Conservation (phyloP, 257 asterid genomes). For the Parsonsia alboflavescens region DNA sequence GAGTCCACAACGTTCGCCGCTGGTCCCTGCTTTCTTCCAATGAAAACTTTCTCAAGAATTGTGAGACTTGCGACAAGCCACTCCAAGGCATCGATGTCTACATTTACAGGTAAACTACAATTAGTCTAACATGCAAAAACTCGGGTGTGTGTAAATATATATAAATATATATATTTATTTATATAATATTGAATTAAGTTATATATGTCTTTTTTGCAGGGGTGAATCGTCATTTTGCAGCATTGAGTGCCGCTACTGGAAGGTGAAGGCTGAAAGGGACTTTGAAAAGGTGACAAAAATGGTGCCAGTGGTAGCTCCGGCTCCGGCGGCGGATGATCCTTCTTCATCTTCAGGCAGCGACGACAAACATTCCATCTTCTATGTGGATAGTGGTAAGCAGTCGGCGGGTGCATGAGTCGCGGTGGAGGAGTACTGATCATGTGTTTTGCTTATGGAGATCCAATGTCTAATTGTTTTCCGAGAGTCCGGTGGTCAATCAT, state of each 20-base stretch:
- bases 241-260: slow-evolving; percentile 23
- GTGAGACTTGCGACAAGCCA: slow-evolving; percentile 18
- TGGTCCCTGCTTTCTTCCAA: background rate
- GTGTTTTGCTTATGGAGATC: no score
- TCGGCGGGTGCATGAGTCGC: background rate
- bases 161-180: no score
- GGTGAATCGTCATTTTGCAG: slow-evolving; percentile 26
- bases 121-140: no score
- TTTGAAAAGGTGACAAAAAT: background rate
- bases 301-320: background rate
- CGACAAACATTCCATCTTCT: background rate
- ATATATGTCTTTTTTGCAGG: slow-evolving; percentile 15
- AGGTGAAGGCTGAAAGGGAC: background rate
- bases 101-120: slow-evolving; percentile 24
- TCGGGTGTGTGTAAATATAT: no score
- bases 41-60: slow-evolving; percentile 1
- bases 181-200: no score
- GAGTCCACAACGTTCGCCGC: background rate
- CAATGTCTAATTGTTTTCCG: no score
- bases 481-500: no score
- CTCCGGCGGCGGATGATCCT: background rate
- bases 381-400: background rate
- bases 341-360: background rate
- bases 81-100: background rate
- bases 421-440: background rate